Base-by-base conservation (phyloP, 768 basidiomycete species). In the Obba rivulosa region DNA sequence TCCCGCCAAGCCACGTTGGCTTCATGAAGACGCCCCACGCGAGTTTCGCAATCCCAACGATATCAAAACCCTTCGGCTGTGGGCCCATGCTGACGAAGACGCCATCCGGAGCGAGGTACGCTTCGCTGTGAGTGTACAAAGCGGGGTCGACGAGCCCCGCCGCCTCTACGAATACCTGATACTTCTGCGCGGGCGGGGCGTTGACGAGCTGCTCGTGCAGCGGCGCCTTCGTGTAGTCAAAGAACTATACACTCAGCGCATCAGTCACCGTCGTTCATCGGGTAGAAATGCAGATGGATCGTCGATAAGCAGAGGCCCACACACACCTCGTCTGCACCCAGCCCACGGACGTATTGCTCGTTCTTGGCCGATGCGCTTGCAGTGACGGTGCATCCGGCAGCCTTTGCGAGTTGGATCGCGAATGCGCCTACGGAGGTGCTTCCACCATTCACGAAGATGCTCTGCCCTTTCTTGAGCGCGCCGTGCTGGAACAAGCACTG, bases 401-500 rank as follows among this genome's bases (percentile, higher is more conserved):
- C 72, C 58, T 87, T 89, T 8, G 86, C 84, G 10, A 88, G 60
- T 60, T 88, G 85, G 42, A 89, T 83, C 1, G 83, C 86, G 55
- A 76, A 76, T n/a, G 73, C 67, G 3, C 87, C 87, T 1, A 87
- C 83, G 10, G 79, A 66, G 1, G 82, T 78, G 42, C 80, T 82
- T 3, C 84, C 87, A 0, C 86, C 86, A 48, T 85, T 82, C 57
- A 91, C 68, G 54, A 89, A 76, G 3, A 90, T 66, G 1, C 72
- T 71, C 56, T 82, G 80, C 1, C 77, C 80, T 18, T 67, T 56
- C 58, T 85, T 75, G 17, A 85, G 60, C 23, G 74, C 67, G 1
- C 68, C 76, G 1, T 68, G 59, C 0, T 70, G 59, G 38, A 77
- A 66, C 4, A 89, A 70, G 0, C 70, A 75, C 51, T 80, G 74